phyloP scores from a whole-genome alignment of 2,329 filamentous ascomycete species.

The Triangularia setosa region DNA sequence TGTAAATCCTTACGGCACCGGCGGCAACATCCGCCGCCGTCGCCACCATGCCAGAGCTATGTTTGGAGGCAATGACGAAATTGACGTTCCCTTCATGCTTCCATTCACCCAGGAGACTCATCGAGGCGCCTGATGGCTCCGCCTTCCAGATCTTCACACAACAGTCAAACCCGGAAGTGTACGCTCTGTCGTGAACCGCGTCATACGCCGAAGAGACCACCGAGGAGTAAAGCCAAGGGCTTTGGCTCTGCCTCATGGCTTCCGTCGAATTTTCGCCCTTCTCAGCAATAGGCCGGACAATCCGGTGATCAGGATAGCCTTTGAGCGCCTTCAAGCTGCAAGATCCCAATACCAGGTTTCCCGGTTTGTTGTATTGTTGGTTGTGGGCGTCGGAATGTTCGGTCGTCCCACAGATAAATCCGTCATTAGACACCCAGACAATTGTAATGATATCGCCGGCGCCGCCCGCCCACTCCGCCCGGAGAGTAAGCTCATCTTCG shows the following conservation, averaged over 20 bases:
- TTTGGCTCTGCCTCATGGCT: conserved; percentile 56
- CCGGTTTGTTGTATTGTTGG: conserved; percentile 63
- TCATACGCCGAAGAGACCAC: conserved; percentile 60
- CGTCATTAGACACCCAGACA: conserved; percentile 51
- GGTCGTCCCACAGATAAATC: conserved; percentile 59
- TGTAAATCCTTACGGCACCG: conserved; percentile 56
- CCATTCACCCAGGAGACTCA: conserved; percentile 51
- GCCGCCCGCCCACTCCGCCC: conserved; percentile 56
- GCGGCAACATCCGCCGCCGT: conserved; percentile 55
- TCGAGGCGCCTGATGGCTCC: conserved; percentile 34
- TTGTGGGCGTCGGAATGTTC: conserved; percentile 60
- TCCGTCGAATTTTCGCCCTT: conserved; percentile 52
- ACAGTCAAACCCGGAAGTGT: conserved; percentile 59
- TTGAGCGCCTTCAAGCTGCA: conserved; percentile 40
- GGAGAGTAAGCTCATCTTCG: conserved; percentile 50
- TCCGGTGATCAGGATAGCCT: conserved; percentile 54
- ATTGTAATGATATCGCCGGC: conserved; percentile 59
- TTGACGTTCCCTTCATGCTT: conserved; percentile 56
- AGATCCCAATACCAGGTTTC: conserved; percentile 57
- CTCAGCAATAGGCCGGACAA: conserved; percentile 49
- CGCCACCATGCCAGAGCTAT: conserved; percentile 48
- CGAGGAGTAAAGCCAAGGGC: conserved; percentile 61
- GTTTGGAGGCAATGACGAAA: conserved; percentile 54
- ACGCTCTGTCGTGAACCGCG: conserved; percentile 41
- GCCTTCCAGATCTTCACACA: conserved; percentile 59